Evolutionary conservation across 208 protist genomes (phyloP).

Genomic region (Leishmania martiniquensis): DNA sequence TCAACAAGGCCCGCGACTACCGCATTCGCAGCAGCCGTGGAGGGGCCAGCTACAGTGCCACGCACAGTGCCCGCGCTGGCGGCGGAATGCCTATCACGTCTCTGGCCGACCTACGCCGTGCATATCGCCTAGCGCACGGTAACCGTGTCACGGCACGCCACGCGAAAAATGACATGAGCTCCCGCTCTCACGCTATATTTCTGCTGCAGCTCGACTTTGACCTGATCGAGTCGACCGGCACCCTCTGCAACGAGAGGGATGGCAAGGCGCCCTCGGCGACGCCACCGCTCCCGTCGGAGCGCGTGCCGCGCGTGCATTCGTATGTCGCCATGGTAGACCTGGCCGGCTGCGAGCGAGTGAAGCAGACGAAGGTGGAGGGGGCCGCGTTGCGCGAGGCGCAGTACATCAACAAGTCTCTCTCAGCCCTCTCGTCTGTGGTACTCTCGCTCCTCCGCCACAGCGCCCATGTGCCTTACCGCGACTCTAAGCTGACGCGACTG

Average conservation of each 20-base stretch:
- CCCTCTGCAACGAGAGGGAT: background rate
- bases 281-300: background rate
- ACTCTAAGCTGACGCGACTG: constrained; percentile 92
- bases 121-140: constrained; percentile 64
- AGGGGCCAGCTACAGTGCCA: constrained; percentile 12
- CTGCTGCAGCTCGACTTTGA: constrained; percentile 86
- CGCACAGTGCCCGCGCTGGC: constrained; percentile 22
- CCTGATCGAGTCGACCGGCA: constrained; percentile 22
- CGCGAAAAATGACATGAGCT: constrained; percentile 76
- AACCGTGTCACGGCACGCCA: constrained; percentile 82
- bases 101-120: constrained; percentile 63
- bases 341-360: constrained; percentile 96
- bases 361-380: constrained; percentile 90
- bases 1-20: constrained; percentile 51
- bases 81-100: constrained; percentile 71
- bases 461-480: constrained; percentile 91
- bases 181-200: constrained; percentile 89
- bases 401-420: constrained; percentile 94
- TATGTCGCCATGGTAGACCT: constrained; percentile 96
- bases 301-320: constrained; percentile 49
- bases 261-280: background rate
- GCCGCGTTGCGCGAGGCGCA: constrained; percentile 81
- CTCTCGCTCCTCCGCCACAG: constrained; percentile 72
- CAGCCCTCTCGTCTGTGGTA: constrained; percentile 85
- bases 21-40: constrained; percentile 26